Base-by-base conservation (phyloP, 306 rosid genomes). In the Gynostemma pentaphyllum region DNA sequence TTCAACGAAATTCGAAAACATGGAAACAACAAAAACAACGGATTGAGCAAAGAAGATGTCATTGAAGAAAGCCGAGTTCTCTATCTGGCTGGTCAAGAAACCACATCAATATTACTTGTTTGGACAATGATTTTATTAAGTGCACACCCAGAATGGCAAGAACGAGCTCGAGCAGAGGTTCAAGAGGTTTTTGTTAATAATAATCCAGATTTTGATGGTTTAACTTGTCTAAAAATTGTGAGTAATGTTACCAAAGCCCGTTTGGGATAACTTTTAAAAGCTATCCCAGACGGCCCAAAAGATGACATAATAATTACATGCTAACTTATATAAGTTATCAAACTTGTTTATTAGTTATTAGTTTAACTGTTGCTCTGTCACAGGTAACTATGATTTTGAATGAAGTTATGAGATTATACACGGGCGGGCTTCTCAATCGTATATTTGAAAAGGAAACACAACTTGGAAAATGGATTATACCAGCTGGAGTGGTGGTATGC, bases 41-140 rank as follows among this genome's bases (percentile, higher is more conserved):
- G 70, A 48, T 41, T 73, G 75, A 72, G 57, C 28, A 59, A 21
- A 30, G 49, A 57, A 1, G 81, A 69, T 15, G 70, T 81, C 4
- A 74, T 78, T 16, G 75, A 67, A 14, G 89, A 84, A 45, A 80
- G 86, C 40, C 78, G 71, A 36, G 4, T 76, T 2, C 81, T 79
- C 65, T 84, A 81, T 64, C 9, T 57, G 2, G 83, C 71, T 1
- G 90, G 87, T 11, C 85, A 81, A 72, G 90, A 77, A 67, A 81
- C 83, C 46, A 79, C 85, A 19, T 39, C 90, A 0, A 45, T 10
- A 2, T 24, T 84, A 44, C 54, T 76, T 2, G 76, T 70, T 59
- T 84, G 82, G 86, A 74, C 84, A 2, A 41, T 81, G 76, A 36
- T 84, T 2, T 24, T 81, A 10, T 63, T 72, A 14, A 72, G 81